Conservation (phyloP, 1,139 yeast genomes). For the Pichia sp. region DNA sequence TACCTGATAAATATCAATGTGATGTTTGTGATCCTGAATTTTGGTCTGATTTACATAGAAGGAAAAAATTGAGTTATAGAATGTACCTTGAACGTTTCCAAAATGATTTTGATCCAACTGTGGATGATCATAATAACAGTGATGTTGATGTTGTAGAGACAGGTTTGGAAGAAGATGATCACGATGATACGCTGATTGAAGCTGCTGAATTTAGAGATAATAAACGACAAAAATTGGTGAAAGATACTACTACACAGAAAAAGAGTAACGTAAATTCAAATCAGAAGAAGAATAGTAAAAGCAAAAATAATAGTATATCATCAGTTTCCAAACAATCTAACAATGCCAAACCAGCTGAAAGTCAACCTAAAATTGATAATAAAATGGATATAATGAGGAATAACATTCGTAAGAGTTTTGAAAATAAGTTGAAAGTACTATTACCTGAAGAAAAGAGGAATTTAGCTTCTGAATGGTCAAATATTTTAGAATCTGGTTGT, state of each 20-base stretch:
- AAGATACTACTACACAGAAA: neutral
- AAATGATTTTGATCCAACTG: conserved; percentile 8
- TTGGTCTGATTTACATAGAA: neutral
- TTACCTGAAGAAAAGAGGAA: neutral
- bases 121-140: conserved; percentile 9
- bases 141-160: conserved; percentile 13
- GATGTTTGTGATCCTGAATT: conserved; percentile 39
- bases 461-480: conserved; percentile 30
- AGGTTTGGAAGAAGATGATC: conserved; percentile 7
- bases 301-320: no score
- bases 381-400: conserved; percentile 5
- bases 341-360: conserved; percentile 3
- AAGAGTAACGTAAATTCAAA: no score
- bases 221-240: neutral
- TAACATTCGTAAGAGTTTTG: conserved; percentile 10
- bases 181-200: conserved; percentile 3
- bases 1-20: conserved; percentile 46
- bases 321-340: no score
- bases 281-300: conserved; percentile 1
- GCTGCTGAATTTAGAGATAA: neutral
- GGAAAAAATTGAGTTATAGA: conserved; percentile 16
- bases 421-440: conserved; percentile 20
- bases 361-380: conserved; percentile 11
- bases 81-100: conserved; percentile 18
- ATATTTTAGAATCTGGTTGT: conserved; percentile 38